Evolutionary conservation across 148 eudicot genomes (phyloP), one percentile per base, ranked within the genome.

Genomic region (Cornus florida): DNA sequence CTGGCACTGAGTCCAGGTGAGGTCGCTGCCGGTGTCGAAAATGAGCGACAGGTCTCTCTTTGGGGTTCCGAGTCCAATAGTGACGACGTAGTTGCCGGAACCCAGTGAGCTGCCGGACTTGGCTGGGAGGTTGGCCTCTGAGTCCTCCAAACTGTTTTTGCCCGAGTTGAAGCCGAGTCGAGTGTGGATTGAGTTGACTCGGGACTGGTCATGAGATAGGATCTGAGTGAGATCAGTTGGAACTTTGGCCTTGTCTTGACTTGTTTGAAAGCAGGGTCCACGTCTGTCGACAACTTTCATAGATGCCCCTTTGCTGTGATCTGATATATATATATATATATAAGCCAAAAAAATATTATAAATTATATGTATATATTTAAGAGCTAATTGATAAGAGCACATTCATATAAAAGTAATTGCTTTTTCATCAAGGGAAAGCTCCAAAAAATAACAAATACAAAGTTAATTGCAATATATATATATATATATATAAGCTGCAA

Each of bases 41-140:
- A 92, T 78, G 62, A 92, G 87, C 10, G 88, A 76, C 48, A 90
- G 86, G 66, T 85, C 78, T 71, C 83, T 90, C 33, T 68, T 80
- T 6, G 96, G 96, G 8, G 91, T 83, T 12, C 96, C 96, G 16
- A 92, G 84, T 13, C 92, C 91, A 2, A 92, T 31, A 0, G 80
- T 80, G 23, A 90, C 92, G 5, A 92, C 39, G 79, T 81, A 92
- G 78, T 92, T 92, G 10, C 90, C 93, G 0, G 93, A 86, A 38
- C 93, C 91, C 10, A 90, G 77, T 7, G 90, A 82, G 50, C 57
- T 75, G 4, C 93, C 96, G 0, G 92, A 83, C 74, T 84, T 86
- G 7, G 85, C 88, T 0, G 96, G 90, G 33, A 92, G 83, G 70
- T 70, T 85, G 77, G 85, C 41, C 28, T 87, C 53, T 8, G 78